Evolutionary conservation across 2,329 filamentous ascomycete genomes (phyloP).

Genomic region (Nigrospora osmanthi): DNA sequence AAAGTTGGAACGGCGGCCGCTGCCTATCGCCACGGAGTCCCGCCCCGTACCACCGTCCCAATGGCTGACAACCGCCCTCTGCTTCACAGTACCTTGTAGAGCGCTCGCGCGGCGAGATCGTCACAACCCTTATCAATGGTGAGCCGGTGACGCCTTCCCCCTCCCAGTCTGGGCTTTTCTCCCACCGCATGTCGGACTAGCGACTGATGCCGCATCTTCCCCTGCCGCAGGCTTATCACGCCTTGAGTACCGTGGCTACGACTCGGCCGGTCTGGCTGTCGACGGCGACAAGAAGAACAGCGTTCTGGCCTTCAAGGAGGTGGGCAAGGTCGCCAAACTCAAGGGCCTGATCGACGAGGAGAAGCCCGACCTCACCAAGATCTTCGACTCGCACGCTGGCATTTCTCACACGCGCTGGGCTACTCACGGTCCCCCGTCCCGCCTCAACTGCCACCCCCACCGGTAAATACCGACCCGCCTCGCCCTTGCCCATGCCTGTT

Average conservation of each 20-base stretch:
- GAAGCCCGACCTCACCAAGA: conserved; percentile 79
- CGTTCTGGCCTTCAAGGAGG: conserved; percentile 96
- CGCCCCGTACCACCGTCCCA: no score
- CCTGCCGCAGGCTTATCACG: conserved; percentile 67
- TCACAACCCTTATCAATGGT: background rate
- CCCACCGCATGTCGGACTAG: no score
- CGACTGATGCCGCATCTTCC: background rate
- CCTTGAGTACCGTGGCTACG: conserved; percentile 97
- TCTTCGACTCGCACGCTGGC: conserved; percentile 95
- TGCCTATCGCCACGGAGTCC: no score
- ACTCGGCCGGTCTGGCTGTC: conserved; percentile 90
- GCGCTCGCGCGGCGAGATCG: background rate
- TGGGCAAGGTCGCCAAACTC: conserved; percentile 96
- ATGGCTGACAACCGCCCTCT: no score
- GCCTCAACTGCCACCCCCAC: conserved; percentile 96
- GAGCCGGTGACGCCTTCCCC: background rate
- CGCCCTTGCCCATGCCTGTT: background rate
- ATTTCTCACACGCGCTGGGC: conserved; percentile 99
- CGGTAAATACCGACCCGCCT: conserved; percentile 50
- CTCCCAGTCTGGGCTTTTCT: no score
- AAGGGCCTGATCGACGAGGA: conserved; percentile 83
- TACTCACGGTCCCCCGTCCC: conserved; percentile 90
- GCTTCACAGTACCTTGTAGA: conserved; percentile 1
- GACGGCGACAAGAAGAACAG: conserved; percentile 99
- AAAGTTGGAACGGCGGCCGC: no score